Conservation (phyloP, 225 moss, liverwort and hornwort species). For the Physcomitrium patens region DNA sequence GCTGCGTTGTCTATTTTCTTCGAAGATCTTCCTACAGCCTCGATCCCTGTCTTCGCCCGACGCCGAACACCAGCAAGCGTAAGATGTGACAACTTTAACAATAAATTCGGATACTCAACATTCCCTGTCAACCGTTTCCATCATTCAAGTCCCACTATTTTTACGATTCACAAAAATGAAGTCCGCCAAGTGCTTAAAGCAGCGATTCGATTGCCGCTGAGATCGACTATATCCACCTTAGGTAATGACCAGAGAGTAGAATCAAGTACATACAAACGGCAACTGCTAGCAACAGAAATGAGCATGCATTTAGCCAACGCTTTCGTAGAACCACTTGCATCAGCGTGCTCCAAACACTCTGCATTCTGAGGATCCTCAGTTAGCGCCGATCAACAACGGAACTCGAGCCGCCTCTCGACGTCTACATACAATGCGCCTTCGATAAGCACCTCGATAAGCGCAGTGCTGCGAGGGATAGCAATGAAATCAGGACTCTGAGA, state of each 20-base stretch:
- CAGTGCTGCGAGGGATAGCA: slow-evolving; percentile 54
- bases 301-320: too few relatives aligned
- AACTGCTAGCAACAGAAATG: too few relatives aligned
- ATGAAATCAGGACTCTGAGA: slow-evolving; percentile 57
- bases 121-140: too few relatives aligned
- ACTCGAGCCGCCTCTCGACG: slow-evolving; percentile 57
- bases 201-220: too few relatives aligned
- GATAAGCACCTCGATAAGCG: slow-evolving; percentile 44
- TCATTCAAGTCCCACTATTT: too few relatives aligned
- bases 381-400: slow-evolving; percentile 56
- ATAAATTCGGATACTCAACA: background rate
- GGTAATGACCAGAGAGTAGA: too few relatives aligned
- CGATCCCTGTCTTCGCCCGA: slow-evolving; percentile 45
- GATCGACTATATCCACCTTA: too few relatives aligned
- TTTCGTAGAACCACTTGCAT: slow-evolving; percentile 36
- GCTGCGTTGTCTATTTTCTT: slow-evolving; percentile 60
- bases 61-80: background rate
- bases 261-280: too few relatives aligned
- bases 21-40: slow-evolving; percentile 47
- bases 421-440: slow-evolving; percentile 46
- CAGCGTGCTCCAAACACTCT: slow-evolving; percentile 61
- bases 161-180: too few relatives aligned
- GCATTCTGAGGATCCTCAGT: slow-evolving; percentile 59
- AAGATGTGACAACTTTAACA: background rate
- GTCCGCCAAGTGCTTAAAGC: too few relatives aligned